phyloP scores from a whole-genome alignment of 805 yeast species.

The Metschnikowia henanensis region DNA sequence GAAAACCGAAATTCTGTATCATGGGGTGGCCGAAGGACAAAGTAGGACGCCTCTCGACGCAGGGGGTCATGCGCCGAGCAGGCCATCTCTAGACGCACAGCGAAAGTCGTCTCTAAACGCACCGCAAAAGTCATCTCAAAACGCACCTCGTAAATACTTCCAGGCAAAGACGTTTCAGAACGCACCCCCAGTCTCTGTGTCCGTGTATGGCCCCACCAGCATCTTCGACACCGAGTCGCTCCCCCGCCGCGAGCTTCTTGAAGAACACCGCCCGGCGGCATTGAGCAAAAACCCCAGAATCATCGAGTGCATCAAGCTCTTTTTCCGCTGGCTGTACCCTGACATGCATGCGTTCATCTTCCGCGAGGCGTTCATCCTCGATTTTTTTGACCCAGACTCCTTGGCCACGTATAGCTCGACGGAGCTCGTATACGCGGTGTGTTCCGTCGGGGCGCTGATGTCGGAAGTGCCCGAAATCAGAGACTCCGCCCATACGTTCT shows the following conservation, averaged over 20 bases:
- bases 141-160: conserved; percentile 9
- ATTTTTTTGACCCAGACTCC: conserved; percentile 14
- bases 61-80: not conserved
- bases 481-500: conserved; percentile 7
- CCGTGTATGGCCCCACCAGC: conserved; percentile 17
- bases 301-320: conserved; percentile 12
- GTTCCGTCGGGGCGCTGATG: conserved; percentile 15
- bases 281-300: conserved; percentile 10
- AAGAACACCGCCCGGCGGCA: conserved; percentile 5
- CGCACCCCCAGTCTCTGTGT: conserved; percentile 4
- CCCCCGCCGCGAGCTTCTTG: conserved; percentile 6
- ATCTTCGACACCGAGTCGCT: conserved; percentile 14
- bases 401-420: conserved; percentile 12
- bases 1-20: no score
- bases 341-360: conserved; percentile 18
- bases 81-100: not conserved
- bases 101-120: not conserved
- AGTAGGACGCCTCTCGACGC: not conserved
- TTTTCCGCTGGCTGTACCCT: conserved; percentile 19
- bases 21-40: no score
- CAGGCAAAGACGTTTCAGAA: conserved; percentile 8
- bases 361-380: conserved; percentile 17
- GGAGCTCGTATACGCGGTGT: conserved; percentile 15
- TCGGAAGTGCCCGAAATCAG: conserved; percentile 4
- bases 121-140: not conserved